Conservation (phyloP, 2,329 filamentous ascomycete species). For the Dactylellina leptospora region DNA sequence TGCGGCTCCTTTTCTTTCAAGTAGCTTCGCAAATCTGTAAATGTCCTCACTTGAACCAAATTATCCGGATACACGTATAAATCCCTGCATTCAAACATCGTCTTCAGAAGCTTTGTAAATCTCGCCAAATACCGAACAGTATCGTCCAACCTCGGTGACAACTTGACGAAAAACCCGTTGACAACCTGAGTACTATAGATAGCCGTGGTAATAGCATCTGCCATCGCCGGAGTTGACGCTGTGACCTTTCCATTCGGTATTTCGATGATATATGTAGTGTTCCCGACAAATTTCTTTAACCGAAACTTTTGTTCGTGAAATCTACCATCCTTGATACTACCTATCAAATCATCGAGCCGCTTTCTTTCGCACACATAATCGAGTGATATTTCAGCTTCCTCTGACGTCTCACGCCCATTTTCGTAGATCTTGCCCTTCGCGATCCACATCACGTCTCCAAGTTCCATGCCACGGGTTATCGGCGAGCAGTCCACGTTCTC, state of each 20-base stretch:
- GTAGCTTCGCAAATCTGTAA: constrained; percentile 69
- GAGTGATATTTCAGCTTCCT: constrained; percentile 71
- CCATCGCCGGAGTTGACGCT: constrained; percentile 14
- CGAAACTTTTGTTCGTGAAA: constrained; percentile 88
- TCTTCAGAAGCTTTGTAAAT: constrained; percentile 75
- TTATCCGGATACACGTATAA: constrained; percentile 73
- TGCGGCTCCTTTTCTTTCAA: constrained; percentile 66
- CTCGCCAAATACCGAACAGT: constrained; percentile 77
- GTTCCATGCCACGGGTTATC: constrained; percentile 73
- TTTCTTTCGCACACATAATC: constrained; percentile 86
- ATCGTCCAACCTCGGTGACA: constrained; percentile 78
- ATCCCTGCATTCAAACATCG: constrained; percentile 67
- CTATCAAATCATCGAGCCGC: constrained; percentile 79
- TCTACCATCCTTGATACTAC: constrained; percentile 81
- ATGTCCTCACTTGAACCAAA: constrained; percentile 71
- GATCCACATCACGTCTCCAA: constrained; percentile 82
- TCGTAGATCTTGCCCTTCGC: constrained; percentile 68
- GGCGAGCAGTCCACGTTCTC: constrained; percentile 72
- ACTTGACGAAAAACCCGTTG: constrained; percentile 80
- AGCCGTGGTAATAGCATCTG: constrained; percentile 73
- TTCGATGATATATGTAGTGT: constrained; percentile 81
- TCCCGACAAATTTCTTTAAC: constrained; percentile 74
- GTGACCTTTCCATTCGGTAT: constrained; percentile 59
- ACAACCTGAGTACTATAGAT: constrained; percentile 81
- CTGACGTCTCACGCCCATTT: constrained; percentile 64